Conservation (phyloP, 148 eudicot genomes). For the Heliosperma pusillum region DNA sequence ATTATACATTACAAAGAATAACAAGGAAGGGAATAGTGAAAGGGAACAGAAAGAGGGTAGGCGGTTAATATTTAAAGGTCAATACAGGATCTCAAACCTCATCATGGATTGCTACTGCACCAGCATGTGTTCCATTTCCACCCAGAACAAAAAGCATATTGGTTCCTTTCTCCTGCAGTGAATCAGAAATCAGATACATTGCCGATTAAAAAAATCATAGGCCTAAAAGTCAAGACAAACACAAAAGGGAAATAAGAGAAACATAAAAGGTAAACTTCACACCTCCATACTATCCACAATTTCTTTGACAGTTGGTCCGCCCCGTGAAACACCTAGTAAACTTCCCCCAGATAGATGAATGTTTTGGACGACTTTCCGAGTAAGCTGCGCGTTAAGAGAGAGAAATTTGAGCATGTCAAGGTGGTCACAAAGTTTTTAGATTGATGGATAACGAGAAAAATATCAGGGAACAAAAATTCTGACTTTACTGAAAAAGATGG, state of each 20-base stretch:
- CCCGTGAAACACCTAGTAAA: constrained; percentile 96
- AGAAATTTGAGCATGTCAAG: neutral
- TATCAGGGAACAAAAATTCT: neutral
- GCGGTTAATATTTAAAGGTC: neutral
- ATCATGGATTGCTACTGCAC: constrained; percentile 89
- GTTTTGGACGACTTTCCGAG: constrained; percentile 95
- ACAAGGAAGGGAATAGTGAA: neutral
- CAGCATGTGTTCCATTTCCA: constrained; percentile 99
- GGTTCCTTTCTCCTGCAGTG: constrained; percentile 79
- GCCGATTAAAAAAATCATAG: constrained; percentile 6
- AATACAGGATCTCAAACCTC: constrained; percentile 46
- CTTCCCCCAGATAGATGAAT: constrained; percentile 97
- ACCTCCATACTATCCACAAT: constrained; percentile 97
- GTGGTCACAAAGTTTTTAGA: neutral
- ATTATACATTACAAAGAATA: neutral
- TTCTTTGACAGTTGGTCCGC: constrained; percentile 74
- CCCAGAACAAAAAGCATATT: constrained; percentile 98
- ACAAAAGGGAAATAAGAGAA: constrained; percentile 12
- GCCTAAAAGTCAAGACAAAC: neutral
- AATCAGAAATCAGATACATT: constrained; percentile 15
- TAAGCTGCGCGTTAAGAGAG: constrained; percentile 43
- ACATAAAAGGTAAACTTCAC: neutral
- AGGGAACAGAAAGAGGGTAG: neutral
- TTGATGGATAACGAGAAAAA: constrained; percentile 2
- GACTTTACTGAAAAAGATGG: constrained; percentile 7